Conservation (phyloP, 768 basidiomycete genomes). For the Russula virescens region DNA sequence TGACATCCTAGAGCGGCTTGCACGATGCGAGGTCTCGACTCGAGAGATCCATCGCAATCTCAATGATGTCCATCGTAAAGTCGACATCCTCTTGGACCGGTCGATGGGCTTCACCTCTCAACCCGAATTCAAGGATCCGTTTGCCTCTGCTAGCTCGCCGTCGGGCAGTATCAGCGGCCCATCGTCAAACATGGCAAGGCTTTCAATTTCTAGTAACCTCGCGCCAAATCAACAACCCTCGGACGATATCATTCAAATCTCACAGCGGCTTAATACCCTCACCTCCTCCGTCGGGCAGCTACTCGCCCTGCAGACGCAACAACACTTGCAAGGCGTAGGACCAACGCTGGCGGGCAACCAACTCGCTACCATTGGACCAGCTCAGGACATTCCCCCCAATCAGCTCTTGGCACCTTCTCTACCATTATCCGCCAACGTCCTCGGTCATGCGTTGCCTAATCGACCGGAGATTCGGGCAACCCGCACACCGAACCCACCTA, state of each 20-base stretch:
- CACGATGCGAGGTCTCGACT: conserved; percentile 61
- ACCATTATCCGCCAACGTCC: conserved; percentile 35
- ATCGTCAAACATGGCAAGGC: conserved; percentile 44
- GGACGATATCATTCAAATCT: conserved; percentile 72
- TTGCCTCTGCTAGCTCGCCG: conserved; percentile 42
- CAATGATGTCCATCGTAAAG: conserved; percentile 68
- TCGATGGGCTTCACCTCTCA: conserved; percentile 38
- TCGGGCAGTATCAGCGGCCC: conserved; percentile 25
- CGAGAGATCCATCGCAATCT: conserved; percentile 72
- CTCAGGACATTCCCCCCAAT: conserved; percentile 43
- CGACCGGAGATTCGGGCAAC: conserved; percentile 58
- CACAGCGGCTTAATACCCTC: conserved; percentile 70
- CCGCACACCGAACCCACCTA: conserved; percentile 63
- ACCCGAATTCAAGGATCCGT: conserved; percentile 83
- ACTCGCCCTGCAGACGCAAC: conserved; percentile 72
- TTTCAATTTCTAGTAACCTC: conserved; percentile 60
- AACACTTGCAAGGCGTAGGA: conserved; percentile 33
- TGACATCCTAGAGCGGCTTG: conserved; percentile 69
- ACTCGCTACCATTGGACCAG: conserved; percentile 31
- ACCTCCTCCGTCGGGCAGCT: conserved; percentile 84
- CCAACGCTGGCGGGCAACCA: conserved; percentile 28
- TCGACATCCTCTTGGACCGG: conserved; percentile 69
- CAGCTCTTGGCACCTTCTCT: conserved; percentile 36
- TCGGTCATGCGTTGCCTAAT: conserved; percentile 58
- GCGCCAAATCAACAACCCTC: conserved; percentile 61